phyloP scores from a whole-genome alignment of 306 rosid species.

The Cucumis cinereus region DNA sequence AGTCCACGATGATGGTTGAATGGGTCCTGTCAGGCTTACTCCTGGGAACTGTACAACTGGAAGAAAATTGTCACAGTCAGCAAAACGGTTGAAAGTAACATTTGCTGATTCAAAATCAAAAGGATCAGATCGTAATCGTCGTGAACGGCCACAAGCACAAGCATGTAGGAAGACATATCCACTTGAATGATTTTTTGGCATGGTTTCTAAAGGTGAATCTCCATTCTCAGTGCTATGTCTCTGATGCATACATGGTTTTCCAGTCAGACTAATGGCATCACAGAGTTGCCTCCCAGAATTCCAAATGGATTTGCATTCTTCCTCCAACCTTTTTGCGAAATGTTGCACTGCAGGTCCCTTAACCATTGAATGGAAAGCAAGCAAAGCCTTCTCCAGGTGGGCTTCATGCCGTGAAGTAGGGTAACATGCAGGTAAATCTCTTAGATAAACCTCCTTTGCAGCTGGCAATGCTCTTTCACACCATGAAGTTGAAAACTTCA shows the following conservation, averaged over 20 bases:
- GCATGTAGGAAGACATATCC: conserved; percentile 78
- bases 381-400: conserved; percentile 59
- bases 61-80: conserved; percentile 75
- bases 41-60: conserved; percentile 61
- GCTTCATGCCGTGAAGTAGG: conserved; percentile 64
- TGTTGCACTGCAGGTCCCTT: conserved; percentile 61
- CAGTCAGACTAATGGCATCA: conserved; percentile 86
- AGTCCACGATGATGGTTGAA: conserved; percentile 66
- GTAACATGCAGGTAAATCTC: conserved; percentile 72
- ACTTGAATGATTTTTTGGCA: conserved; percentile 54
- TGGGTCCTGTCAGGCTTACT: conserved; percentile 31
- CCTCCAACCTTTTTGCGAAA: conserved; percentile 63
- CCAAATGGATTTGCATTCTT: conserved; percentile 78
- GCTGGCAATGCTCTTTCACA: conserved; percentile 69
- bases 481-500: conserved; percentile 70
- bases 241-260: conserved; percentile 85
- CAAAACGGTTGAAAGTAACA: conserved; percentile 34
- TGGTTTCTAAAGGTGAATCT: conserved; percentile 19
- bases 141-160: conserved; percentile 87
- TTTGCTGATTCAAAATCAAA: conserved; percentile 82
- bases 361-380: conserved; percentile 63
- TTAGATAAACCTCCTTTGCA: conserved; percentile 74
- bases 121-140: conserved; percentile 62
- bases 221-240: conserved; percentile 45
- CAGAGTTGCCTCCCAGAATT: conserved; percentile 81